Evolutionary conservation across 495 filamentous ascomycete species (phyloP), one percentile per base, ranked within the genome.

Genomic region (Penicillium salamii): DNA sequence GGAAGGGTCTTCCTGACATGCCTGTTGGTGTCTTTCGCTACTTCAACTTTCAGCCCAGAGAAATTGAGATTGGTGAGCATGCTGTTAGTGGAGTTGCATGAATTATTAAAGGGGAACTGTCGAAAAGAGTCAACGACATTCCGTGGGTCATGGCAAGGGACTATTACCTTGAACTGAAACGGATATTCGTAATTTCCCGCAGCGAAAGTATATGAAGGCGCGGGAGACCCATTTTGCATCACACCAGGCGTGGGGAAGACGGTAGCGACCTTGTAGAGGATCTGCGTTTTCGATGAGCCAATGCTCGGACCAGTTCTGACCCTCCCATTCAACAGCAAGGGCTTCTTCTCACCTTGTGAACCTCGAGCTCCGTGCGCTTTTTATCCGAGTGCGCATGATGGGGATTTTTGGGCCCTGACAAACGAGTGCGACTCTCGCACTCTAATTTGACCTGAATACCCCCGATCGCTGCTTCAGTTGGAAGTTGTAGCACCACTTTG

Each of bases 401-500:
- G 71, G 82, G 65, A 71, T 82, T 59, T 75, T 82, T 58, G 46
- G 68, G 59, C 20, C 72, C 55, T 68, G 72, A 52, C 63, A 87
- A 63, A 35, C 81, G 78, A 15, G 90, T 91, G 39, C 78, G 77
- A 55, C 86, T 88, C 66, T 95, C 91, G 45, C 91, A 93, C 64
- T 98, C 92, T 29, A 98, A 79, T 72, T 98, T 98, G 54, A 96
- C 92, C 34, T 90, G 79, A 44, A 98, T 87, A 11, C 82, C 81
- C 21, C 85, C 79, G 38, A 98, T 77, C 21, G 81, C 79, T 49
- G 88, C 80, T 46, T 84, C 80, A 20, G 79, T 82, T 8, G 63
- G 65, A 6, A 91, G 74, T 14, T 71, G 66, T 41, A 98, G 67
- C 11, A 91, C 62, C 17, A 96, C 79, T 42, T 68, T 80, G 18